Base-by-base conservation (phyloP, 768 basidiomycete species). In the Phlebiopsis gigantea region DNA sequence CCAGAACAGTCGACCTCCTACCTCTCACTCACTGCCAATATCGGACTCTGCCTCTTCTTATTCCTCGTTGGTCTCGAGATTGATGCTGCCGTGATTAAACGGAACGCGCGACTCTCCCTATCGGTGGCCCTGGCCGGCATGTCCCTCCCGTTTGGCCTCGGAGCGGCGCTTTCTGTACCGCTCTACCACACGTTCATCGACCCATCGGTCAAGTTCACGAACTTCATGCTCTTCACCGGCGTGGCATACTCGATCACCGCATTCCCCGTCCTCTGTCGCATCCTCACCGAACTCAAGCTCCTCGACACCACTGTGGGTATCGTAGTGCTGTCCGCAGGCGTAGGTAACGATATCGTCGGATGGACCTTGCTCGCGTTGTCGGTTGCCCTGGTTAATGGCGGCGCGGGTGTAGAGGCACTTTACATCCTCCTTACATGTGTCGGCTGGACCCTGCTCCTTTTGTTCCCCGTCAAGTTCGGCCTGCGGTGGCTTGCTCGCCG, bases 11-110 rank as follows among this genome's bases (percentile, higher is more conserved):
- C 92, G 0, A 68, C 80, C 5, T 78, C 93, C 0, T 95, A 87
- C 68, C 83, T 98, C 24, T 84, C 83, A 54, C 85, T 98, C 19
- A 84, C 88, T 17, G 90, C 96, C 14, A 90, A 92, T 63, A 90
- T 98, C 59, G 96, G 91, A 5, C 79, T 92, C 4, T 87, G 86
- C 61, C 80, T 93, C 44, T 94, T 93, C 72, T 80, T 98, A 14
- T 98, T 97, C 74, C 80, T 98, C 58, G 88, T 98, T 41, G 96
- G 96, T 2, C 84, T 96, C 30, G 90, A 93, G 74, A 94, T 97
- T 56, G 97, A 98, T 57, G 73, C 78, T 0, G 72, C 75, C 4
- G 76, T 98, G 57, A 86, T 98, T 70, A 85, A 79, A 63, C 85
- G 88, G 39, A 90, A 91, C 75, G 84, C 80, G 0, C 78, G 83